Evolutionary conservation across 805 yeast genomes (phyloP), one percentile per base, ranked within the genome.

Genomic region (Starmerella sp.): DNA sequence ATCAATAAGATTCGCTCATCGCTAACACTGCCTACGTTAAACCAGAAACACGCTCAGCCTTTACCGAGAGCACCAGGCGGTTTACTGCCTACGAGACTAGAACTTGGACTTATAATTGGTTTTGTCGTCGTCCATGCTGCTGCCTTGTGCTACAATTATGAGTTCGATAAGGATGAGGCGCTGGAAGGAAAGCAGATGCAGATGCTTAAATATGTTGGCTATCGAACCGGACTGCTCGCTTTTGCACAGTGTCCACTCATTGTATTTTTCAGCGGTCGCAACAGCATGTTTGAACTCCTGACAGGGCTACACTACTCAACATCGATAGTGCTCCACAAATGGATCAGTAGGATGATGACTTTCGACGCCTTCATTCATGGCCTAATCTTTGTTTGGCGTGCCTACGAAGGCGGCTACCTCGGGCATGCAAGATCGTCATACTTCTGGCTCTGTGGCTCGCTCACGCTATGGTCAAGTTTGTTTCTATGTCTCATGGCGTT

Each of bases 311-410:
- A 45, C 39, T 55, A 55, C 30, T 45, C 55, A 9, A 55, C 54
- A 13, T 55, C 57, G 1, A 55, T 55, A 30, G 55, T 52, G 32
- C 42, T 55, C 6, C 57, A 55, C 39, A 55, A 55, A 35, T 55
- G 55, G 55, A 48, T 55, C 14, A 43, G 55, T 22, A 56, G 57
- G 22, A 29, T 52, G 45, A 39, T 51, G 55, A 29, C 53, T 5
- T 30, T 54, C 9, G 57, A 55, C 17, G 57, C 55, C 8, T 5
- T 34, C 8, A 17, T 32, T 4, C 57, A 55, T 22, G 44, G 35
- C 1, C n/a, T 31, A 6, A 11, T 42, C 1, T 55, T 54, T 35
- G 22, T n/a, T 10, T 5, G 22, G 7, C 17, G 38, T 3, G 47
- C 55, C 14, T 29, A 52, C 11, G 4, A 36, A 7, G 39, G 30